These are phyloP conservation scores for Solanum ossicruentum DNA, from an alignment of 257 asterid species.

Conservation along the genomic window DNA sequence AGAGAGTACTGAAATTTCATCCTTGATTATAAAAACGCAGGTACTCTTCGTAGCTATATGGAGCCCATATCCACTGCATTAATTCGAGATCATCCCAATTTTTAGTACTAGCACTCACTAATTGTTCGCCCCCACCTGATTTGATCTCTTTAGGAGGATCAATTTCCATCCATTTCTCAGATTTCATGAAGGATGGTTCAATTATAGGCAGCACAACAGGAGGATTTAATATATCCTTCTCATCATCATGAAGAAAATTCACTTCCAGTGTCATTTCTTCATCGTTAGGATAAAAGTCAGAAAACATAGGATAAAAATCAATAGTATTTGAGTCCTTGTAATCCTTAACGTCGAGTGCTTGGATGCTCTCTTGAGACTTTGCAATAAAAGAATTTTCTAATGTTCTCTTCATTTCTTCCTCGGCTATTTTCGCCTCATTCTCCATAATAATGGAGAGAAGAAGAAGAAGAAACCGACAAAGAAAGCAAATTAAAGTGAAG, in stretches of 20 bases:
- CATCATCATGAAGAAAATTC: not conserved
- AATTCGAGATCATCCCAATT: not conserved
- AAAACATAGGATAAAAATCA: not conserved
- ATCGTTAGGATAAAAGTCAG: not conserved
- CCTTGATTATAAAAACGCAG: not conserved
- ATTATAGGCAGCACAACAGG: not conserved
- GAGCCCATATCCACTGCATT: not conserved
- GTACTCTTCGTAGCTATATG: not conserved
- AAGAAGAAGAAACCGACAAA: not conserved
- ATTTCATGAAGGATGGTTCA: not conserved
- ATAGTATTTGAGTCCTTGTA: not conserved
- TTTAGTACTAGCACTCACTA: not conserved
- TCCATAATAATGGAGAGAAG: not conserved
- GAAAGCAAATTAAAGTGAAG: not conserved
- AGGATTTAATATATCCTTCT: not conserved
- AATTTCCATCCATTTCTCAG: not conserved
- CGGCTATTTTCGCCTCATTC: not conserved
- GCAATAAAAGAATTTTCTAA: not conserved
- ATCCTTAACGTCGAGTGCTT: not conserved
- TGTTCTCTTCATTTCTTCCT: not conserved
- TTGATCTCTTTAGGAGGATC: not conserved
- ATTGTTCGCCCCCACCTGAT: not conserved
- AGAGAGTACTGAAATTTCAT: not conserved
- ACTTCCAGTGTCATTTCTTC: not conserved
- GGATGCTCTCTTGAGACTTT: not conserved